Percentiles rank a stretch among this genome's conserved stretches.
phyloP scores from a whole-genome alignment of 2,329 filamentous ascomycete genomes.

The Aspergillus luchuensis region DNA sequence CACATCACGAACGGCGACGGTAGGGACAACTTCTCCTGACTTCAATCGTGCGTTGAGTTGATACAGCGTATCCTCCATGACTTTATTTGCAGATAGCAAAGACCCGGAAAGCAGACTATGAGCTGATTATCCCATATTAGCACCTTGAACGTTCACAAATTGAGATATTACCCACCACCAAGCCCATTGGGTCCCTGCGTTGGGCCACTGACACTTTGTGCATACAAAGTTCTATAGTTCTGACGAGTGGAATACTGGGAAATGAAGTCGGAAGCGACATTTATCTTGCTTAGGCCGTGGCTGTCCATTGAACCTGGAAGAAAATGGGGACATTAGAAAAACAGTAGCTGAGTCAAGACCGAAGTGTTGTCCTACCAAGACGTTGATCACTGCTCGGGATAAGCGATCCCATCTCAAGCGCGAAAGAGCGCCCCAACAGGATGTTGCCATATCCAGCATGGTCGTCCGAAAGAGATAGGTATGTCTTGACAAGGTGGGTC shows the following conservation, averaged over 20 bases:
- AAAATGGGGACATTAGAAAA: not conserved
- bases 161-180: constrained; percentile 19
- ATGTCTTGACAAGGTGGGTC: constrained; percentile 62
- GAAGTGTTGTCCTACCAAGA: constrained; percentile 52
- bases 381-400: constrained; percentile 86
- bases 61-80: constrained; percentile 62
- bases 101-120: constrained; percentile 13
- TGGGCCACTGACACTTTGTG: constrained; percentile 43
- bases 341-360: not conserved
- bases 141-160: not conserved
- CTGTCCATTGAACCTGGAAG: constrained; percentile 67
- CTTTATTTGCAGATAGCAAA: constrained; percentile 38
- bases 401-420: constrained; percentile 83
- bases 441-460: constrained; percentile 89
- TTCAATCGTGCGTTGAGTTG: constrained; percentile 72
- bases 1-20: constrained; percentile 76
- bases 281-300: constrained; percentile 73
- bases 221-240: constrained; percentile 87
- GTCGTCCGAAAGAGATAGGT: constrained; percentile 91
- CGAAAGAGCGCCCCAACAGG: constrained; percentile 89
- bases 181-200: constrained; percentile 12
- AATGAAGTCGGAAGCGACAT: constrained; percentile 93
- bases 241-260: constrained; percentile 97
- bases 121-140: constrained; percentile 16
- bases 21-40: constrained; percentile 68